Conservation (phyloP, 495 filamentous ascomycete genomes). For the Aspergillus cristatus region DNA sequence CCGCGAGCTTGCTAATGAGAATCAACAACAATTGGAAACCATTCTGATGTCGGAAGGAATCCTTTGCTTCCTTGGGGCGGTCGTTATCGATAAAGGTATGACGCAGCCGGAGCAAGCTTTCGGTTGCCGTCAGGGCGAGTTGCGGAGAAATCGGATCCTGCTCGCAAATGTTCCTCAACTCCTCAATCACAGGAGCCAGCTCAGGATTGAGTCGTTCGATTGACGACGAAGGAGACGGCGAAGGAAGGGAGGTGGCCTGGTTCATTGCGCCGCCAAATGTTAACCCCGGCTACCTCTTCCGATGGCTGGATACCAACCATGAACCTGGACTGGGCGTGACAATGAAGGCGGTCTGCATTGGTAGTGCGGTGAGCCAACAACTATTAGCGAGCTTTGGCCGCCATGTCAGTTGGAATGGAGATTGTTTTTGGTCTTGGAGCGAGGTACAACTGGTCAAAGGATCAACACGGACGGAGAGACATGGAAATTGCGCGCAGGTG, state of each 20-base stretch:
- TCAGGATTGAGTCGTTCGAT: conserved; percentile 51
- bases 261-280: conserved; percentile 30
- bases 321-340: conserved; percentile 23
- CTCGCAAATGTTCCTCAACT: conserved; percentile 29
- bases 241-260: conserved; percentile 39
- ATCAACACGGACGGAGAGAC: neutral
- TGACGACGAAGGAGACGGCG: conserved; percentile 54
- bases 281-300: conserved; percentile 27
- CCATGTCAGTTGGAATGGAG: conserved; percentile 7
- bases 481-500: neutral
- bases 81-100: conserved; percentile 48
- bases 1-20: conserved; percentile 56
- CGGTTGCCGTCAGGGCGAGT: conserved; percentile 25
- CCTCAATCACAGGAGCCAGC: conserved; percentile 49
- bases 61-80: conserved; percentile 43
- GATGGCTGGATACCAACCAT: conserved; percentile 32
- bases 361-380: conserved; percentile 20
- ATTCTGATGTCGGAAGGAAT: conserved; percentile 72
- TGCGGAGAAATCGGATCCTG: conserved; percentile 16
- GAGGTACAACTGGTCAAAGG: neutral
- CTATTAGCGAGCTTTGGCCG: conserved; percentile 5
- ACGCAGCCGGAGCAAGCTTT: conserved; percentile 38
- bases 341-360: conserved; percentile 35
- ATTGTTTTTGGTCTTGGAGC: no score
- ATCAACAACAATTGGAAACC: conserved; percentile 72